Conservation (phyloP, 2,329 filamentous ascomycete genomes). For the Venturia effusa region DNA sequence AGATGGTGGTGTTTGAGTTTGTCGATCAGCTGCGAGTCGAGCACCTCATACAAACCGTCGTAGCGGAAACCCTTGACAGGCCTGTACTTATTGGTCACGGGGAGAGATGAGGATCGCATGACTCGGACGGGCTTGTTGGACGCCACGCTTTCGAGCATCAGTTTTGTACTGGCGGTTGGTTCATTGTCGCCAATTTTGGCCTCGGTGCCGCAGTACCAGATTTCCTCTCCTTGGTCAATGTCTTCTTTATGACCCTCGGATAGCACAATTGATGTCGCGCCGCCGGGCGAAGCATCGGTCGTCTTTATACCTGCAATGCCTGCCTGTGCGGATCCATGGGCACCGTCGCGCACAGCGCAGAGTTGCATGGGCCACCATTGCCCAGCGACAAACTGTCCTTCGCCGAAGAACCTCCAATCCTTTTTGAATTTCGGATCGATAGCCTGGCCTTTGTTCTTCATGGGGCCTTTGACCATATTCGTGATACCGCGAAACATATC, state of each 20-base stretch:
- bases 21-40: slow-evolving; percentile 28
- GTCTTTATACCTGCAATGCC: slow-evolving; percentile 40
- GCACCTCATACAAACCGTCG: slow-evolving; percentile 45
- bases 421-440: slow-evolving; percentile 19
- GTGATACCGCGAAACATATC: slow-evolving; percentile 36
- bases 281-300: slow-evolving; percentile 17
- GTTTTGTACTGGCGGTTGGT: slow-evolving; percentile 28
- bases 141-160: slow-evolving; percentile 30
- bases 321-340: slow-evolving; percentile 37
- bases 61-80: slow-evolving; percentile 43
- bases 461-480: slow-evolving; percentile 13
- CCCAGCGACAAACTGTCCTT: slow-evolving; percentile 32
- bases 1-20: slow-evolving; percentile 30
- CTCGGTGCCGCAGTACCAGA: slow-evolving; percentile 43
- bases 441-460: slow-evolving; percentile 11
- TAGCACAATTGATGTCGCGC: slow-evolving; percentile 46
- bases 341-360: slow-evolving; percentile 40
- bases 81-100: slow-evolving; percentile 25
- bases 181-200: slow-evolving; percentile 21
- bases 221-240: slow-evolving; percentile 36
- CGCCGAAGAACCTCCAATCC: slow-evolving; percentile 21
- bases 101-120: slow-evolving; percentile 35
- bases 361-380: slow-evolving; percentile 47
- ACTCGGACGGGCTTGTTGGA: slow-evolving; percentile 37
- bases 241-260: slow-evolving; percentile 26